Conservation (phyloP, 148 eudicot genomes). For the Heliamphora exappendiculata region DNA sequence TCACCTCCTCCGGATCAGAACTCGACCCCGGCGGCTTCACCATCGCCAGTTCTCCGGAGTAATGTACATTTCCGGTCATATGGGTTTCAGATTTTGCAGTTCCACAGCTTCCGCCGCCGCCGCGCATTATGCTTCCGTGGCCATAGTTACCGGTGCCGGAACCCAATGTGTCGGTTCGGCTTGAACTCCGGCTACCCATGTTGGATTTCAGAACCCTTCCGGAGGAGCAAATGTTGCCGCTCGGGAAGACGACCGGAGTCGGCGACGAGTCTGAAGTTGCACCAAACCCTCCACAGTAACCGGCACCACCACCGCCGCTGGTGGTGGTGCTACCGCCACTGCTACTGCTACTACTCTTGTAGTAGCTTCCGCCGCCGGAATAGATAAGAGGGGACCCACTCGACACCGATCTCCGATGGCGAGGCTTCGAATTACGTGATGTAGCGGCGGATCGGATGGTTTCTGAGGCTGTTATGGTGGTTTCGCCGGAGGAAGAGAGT, state of each 20-base stretch:
- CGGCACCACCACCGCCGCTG: background rate
- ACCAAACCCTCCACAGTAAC: background rate
- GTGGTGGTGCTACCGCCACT: conserved; percentile 8
- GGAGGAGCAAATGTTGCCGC: conserved; percentile 31
- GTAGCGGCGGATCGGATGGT: conserved; percentile 14
- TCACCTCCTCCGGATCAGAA: conserved; percentile 31
- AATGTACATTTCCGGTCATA: background rate
- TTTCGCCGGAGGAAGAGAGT: background rate
- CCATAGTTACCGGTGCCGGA: conserved; percentile 37
- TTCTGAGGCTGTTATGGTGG: background rate
- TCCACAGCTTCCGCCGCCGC: conserved; percentile 15
- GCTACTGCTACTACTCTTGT: conserved; percentile 11
- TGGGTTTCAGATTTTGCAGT: background rate
- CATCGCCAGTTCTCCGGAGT: background rate
- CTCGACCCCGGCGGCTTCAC: conserved; percentile 9
- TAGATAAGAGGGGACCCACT: conserved; percentile 28
- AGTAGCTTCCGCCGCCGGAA: conserved; percentile 15
- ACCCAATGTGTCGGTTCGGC: conserved; percentile 19
- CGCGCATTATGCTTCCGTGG: conserved; percentile 41
- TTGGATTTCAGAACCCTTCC: conserved; percentile 25
- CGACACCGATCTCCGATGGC: conserved; percentile 30
- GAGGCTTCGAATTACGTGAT: conserved; percentile 3
- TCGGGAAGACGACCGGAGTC: conserved; percentile 15
- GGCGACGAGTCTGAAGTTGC: conserved; percentile 18
- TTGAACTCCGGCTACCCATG: conserved; percentile 7